Percentiles rank a stretch among this genome's conserved stretches.
Evolutionary conservation across 2,329 filamentous ascomycete genomes (phyloP).

Genomic region (Apiospora arundinis): DNA sequence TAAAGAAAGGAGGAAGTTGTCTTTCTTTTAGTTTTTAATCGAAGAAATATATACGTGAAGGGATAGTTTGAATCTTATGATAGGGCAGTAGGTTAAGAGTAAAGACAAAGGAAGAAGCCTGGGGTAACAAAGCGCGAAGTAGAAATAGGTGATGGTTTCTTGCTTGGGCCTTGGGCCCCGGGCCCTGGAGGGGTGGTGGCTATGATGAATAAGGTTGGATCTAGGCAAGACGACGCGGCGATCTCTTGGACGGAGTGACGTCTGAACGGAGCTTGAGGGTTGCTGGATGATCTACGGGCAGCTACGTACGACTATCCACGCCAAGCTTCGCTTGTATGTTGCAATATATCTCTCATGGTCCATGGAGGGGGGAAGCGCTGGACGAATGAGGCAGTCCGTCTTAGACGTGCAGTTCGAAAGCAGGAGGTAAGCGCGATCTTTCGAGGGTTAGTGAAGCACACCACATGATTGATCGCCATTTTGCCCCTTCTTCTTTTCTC

Average conservation of each 20-base stretch:
- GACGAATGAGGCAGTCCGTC: conserved; percentile 6
- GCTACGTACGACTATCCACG: not conserved
- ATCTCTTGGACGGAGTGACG: conserved; percentile 9
- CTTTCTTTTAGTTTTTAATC: not conserved
- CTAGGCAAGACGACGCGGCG: not conserved
- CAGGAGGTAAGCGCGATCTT: not conserved
- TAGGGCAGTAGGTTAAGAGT: not conserved
- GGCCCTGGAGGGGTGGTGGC: no score
- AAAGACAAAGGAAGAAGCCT: conserved; percentile 10
- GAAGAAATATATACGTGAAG: not conserved
- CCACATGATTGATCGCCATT: not conserved
- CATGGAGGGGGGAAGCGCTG: not conserved
- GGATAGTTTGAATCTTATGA: not conserved
- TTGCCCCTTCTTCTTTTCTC: not conserved
- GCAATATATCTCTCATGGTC: not conserved
- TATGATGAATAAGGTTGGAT: conserved; percentile 1
- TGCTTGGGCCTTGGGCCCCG: no score
- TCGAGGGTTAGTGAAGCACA: not conserved
- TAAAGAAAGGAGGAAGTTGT: not conserved
- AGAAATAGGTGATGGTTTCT: not conserved
- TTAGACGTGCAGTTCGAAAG: not conserved
- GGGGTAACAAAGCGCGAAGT: conserved; percentile 1
- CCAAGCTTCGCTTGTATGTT: conserved; percentile 3
- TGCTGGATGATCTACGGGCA: not conserved
- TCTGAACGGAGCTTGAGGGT: not conserved